Evolutionary conservation across 345 rosid genomes (phyloP).

Genomic region (Citrus medica): DNA sequence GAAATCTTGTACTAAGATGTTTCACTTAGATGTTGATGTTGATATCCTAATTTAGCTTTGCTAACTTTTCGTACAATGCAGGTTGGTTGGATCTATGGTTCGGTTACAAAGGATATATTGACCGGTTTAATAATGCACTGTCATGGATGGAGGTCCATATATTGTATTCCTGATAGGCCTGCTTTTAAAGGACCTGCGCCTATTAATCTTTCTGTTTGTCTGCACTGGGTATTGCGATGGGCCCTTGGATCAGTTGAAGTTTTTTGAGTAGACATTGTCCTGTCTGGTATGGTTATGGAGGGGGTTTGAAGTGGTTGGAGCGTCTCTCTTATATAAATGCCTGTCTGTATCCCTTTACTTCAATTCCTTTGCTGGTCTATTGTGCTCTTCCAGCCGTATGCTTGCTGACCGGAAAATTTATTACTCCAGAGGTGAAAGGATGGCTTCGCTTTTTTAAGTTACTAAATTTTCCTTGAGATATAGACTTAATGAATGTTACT

Average conservation of each 20-base stretch:
- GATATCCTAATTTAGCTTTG: background rate
- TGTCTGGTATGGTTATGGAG: constrained; percentile 76
- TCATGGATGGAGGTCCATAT: constrained; percentile 78
- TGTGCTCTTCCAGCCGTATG: constrained; percentile 70
- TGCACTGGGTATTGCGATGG: constrained; percentile 63
- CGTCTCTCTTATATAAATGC: constrained; percentile 64
- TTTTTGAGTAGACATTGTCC: constrained; percentile 69
- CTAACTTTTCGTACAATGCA: constrained; percentile 8
- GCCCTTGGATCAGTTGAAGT: constrained; percentile 71
- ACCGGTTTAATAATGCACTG: constrained; percentile 81
- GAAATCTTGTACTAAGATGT: background rate
- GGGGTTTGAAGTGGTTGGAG: constrained; percentile 61
- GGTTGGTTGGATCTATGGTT: constrained; percentile 75
- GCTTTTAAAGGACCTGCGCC: constrained; percentile 69
- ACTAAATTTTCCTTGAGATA: background rate
- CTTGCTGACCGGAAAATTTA: constrained; percentile 66
- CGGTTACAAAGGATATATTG: constrained; percentile 61
- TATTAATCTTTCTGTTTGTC: constrained; percentile 58
- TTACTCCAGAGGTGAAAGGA: constrained; percentile 54
- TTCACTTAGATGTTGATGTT: background rate
- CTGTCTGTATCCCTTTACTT: constrained; percentile 59
- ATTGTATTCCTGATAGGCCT: constrained; percentile 53
- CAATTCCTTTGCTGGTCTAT: constrained; percentile 60
- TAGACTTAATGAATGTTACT: background rate
- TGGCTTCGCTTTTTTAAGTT: background rate